Evolutionary conservation across 345 rosid genomes (phyloP).

Genomic region (Pistacia vera): DNA sequence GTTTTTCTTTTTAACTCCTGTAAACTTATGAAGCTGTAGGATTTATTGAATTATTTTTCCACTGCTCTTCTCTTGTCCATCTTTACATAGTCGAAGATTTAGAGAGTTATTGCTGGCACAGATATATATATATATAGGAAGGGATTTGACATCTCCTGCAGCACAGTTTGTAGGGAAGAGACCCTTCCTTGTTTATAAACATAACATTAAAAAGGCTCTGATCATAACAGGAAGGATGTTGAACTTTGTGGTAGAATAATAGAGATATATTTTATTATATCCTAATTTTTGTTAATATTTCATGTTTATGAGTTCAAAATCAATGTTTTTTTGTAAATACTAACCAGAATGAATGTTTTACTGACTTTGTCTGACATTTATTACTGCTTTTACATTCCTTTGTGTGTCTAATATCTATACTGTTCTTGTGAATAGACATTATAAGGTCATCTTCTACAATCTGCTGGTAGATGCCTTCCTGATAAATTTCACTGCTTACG

Average conservation of each 20-base stretch:
- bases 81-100: constrained; percentile 32
- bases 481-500: constrained; percentile 5
- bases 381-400: background rate
- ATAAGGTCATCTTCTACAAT: background rate
- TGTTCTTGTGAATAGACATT: background rate
- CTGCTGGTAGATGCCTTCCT: constrained; percentile 10
- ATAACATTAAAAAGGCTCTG: constrained; percentile 1
- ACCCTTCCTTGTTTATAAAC: constrained; percentile 16
- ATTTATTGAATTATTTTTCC: constrained; percentile 37
- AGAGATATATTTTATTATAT: background rate
- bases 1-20: constrained; percentile 39
- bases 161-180: constrained; percentile 18
- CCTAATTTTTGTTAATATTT: background rate
- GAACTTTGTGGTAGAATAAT: constrained; percentile 11
- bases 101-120: constrained; percentile 24
- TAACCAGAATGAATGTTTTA: constrained; percentile 5
- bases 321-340: constrained; percentile 6
- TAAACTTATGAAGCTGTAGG: constrained; percentile 33
- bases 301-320: constrained; percentile 9
- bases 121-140: constrained; percentile 19
- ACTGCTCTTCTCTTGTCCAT: constrained; percentile 20
- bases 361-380: background rate
- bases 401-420: background rate
- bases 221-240: constrained; percentile 10
- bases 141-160: constrained; percentile 22